Evolutionary conservation across 108 stramenopile genomes (phyloP).

Genomic region (Licmophora abbreviata): DNA sequence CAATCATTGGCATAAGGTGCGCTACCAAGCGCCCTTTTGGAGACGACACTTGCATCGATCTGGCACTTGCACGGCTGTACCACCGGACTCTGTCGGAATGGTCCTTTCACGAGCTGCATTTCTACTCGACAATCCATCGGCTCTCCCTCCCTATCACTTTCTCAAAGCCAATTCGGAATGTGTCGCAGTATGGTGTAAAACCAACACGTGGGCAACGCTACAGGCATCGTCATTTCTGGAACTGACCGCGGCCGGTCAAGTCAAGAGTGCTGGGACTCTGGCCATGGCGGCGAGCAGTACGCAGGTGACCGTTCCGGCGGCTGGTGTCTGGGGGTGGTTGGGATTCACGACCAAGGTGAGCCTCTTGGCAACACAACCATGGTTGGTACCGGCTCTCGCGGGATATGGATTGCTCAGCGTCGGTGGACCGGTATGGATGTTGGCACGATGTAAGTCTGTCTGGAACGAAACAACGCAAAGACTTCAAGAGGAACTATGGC

Average conservation of each 20-base stretch:
- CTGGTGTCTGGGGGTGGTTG: conserved; percentile 74
- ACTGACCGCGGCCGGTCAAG: conserved; percentile 55
- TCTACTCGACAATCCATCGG: conserved; percentile 31
- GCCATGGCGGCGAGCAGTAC: conserved; percentile 47
- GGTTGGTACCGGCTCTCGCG: conserved; percentile 59
- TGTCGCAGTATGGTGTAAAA: conserved; percentile 75
- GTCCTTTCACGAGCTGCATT: conserved; percentile 48
- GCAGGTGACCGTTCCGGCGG: conserved; percentile 58
- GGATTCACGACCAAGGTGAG: conserved; percentile 57
- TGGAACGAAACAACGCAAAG: conserved; percentile 54
- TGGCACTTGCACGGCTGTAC: conserved; percentile 17
- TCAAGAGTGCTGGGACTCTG: conserved; percentile 61
- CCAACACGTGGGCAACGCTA: conserved; percentile 46
- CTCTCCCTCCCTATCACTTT: conserved; percentile 59
- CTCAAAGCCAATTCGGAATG: conserved; percentile 75
- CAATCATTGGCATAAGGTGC: conserved; percentile 26
- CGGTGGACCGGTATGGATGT: conserved; percentile 50
- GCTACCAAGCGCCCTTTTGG: conserved; percentile 27
- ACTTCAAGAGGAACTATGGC: conserved; percentile 60
- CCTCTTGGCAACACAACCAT: conserved; percentile 44
- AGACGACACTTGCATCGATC: conserved; percentile 15
- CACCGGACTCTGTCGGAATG: conserved; percentile 25
- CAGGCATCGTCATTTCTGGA: conserved; percentile 44
- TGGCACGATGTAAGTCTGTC: conserved; percentile 24
- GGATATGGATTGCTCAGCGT: conserved; percentile 63